These are phyloP conservation scores for Heliamphora exappendiculata DNA, from an alignment of 148 eudicot genomes.

Conservation along the genomic window DNA sequence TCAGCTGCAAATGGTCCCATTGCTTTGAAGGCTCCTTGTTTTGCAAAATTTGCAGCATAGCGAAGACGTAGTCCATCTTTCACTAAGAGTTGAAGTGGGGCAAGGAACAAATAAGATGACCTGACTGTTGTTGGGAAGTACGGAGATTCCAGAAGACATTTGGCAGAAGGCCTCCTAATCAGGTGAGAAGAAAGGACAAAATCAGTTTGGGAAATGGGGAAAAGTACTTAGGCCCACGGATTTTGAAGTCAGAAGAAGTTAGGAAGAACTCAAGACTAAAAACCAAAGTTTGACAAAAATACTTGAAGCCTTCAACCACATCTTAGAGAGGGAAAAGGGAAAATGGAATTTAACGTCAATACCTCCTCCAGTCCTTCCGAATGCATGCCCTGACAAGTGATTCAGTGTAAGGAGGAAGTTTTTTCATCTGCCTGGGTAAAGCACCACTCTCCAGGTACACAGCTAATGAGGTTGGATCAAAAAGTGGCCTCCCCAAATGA, in stretches of 20 bases:
- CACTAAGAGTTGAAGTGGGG: conserved; percentile 72
- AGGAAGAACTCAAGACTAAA: background rate
- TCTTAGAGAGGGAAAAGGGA: background rate
- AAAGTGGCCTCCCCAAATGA: conserved; percentile 74
- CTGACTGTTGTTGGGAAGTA: conserved; percentile 64
- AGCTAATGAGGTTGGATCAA: conserved; percentile 55
- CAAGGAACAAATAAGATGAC: conserved; percentile 76
- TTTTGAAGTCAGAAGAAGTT: conserved; percentile 6
- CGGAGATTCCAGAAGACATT: conserved; percentile 81
- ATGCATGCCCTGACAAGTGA: conserved; percentile 78
- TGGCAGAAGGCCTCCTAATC: conserved; percentile 90
- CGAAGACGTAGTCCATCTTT: conserved; percentile 56
- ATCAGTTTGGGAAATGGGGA: background rate
- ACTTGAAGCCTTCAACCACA: conserved; percentile 4
- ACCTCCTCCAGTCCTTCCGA: conserved; percentile 76
- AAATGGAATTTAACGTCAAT: conserved; percentile 10
- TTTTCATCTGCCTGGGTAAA: conserved; percentile 47
- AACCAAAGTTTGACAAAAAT: background rate
- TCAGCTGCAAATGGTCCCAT: conserved; percentile 89
- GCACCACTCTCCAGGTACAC: conserved; percentile 44
- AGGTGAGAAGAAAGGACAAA: conserved; percentile 5
- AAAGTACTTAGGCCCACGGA: background rate
- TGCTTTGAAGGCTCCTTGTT: conserved; percentile 71
- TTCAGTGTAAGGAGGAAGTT: conserved; percentile 62
- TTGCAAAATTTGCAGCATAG: conserved; percentile 80